Conservation (phyloP, 306 rosid genomes). For the Glycine latifolia region DNA sequence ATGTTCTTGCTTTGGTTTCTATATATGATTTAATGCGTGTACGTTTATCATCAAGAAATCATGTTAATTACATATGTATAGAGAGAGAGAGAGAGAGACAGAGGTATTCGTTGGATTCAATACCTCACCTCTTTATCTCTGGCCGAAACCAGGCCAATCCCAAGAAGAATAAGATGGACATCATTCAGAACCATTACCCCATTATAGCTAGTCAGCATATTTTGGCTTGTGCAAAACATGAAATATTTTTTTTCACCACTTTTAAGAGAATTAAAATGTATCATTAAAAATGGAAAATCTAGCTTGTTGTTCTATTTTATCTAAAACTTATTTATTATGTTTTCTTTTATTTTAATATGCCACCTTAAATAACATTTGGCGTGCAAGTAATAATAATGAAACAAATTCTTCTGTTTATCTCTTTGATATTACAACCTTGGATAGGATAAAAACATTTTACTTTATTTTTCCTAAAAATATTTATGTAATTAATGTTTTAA, state of each 20-base stretch:
- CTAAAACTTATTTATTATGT: not conserved
- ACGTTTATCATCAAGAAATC: not conserved
- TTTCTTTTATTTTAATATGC: not conserved
- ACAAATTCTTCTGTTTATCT: not conserved
- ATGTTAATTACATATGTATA: too few species aligned
- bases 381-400: not conserved
- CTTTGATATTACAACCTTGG: not conserved
- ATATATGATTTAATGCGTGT: not conserved
- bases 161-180: not conserved
- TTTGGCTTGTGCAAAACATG: not conserved
- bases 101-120: not conserved
- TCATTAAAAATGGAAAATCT: too few species aligned
- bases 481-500: not conserved
- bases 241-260: not conserved
- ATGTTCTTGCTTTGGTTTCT: conserved; percentile 1
- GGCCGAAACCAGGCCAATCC: not conserved
- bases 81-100: too few species aligned
- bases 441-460: not conserved
- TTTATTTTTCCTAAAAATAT: not conserved
- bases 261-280: too few species aligned
- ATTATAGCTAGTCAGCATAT: too few species aligned
- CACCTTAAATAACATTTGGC: not conserved
- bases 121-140: not conserved
- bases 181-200: conserved; percentile 15
- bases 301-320: too few species aligned